Conservation (phyloP, 2,329 filamentous ascomycete species). For the Verticillium albo-atrum region DNA sequence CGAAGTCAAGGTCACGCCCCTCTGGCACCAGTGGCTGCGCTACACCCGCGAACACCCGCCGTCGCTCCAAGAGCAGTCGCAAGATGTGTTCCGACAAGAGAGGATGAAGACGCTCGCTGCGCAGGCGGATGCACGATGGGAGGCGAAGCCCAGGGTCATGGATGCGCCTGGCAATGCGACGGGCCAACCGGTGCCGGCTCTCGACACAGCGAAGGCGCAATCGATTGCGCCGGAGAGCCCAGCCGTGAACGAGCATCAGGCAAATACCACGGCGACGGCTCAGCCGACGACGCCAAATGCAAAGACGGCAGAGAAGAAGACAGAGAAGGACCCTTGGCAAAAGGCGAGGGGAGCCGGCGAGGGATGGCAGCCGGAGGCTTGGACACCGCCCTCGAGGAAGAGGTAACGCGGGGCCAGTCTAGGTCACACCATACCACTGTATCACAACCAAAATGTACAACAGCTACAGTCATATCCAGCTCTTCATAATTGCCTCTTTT, state of each 20-base stretch:
- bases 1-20: conserved; percentile 53
- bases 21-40: conserved; percentile 67
- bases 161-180: conserved; percentile 27
- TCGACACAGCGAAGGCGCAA: conserved; percentile 14
- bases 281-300: conserved; percentile 1
- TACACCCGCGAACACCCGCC: conserved; percentile 53
- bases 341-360: conserved; percentile 52
- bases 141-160: conserved; percentile 48
- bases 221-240: conserved; percentile 7
- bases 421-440: background rate
- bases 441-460: conserved; percentile 5
- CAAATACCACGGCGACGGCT: background rate
- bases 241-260: conserved; percentile 3
- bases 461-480: conserved; percentile 1
- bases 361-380: conserved; percentile 63
- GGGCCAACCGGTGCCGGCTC: conserved; percentile 21
- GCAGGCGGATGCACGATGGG: conserved; percentile 60
- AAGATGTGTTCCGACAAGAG: conserved; percentile 47
- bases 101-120: conserved; percentile 53
- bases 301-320: conserved; percentile 5
- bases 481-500: background rate
- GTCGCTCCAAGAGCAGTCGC: conserved; percentile 50
- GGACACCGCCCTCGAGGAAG: conserved; percentile 45
- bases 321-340: conserved; percentile 52
- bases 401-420: conserved; percentile 10